These are phyloP conservation scores for Guadua angustifolia DNA, from an alignment of 176 grass and related monocot genomes.

Conservation along the genomic window DNA sequence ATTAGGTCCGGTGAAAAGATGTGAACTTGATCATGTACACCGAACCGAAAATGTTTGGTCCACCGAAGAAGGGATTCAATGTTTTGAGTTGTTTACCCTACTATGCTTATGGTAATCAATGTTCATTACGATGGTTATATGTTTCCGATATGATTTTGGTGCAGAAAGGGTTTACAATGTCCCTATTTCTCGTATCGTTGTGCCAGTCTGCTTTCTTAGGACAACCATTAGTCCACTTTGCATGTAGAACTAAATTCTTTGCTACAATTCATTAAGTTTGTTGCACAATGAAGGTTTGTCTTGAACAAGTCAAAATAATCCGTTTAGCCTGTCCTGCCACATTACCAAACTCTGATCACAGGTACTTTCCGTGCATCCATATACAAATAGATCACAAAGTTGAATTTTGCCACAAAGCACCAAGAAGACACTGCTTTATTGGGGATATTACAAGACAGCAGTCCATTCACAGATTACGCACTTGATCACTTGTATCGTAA, in stretches of 20 bases:
- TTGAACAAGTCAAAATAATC: conserved; percentile 2
- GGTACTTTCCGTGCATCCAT: neutral
- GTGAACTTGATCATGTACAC: no score
- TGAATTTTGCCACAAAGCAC: neutral
- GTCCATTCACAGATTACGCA: neutral
- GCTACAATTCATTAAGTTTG: neutral
- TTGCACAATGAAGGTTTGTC: neutral
- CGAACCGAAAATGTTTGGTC: no score
- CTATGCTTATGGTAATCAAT: no score
- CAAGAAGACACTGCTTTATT: neutral
- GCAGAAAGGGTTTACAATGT: no score
- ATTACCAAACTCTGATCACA: neutral
- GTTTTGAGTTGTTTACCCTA: no score
- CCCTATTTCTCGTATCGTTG: no score
- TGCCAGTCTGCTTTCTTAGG: no score
- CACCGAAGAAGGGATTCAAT: no score
- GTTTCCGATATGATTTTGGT: no score
- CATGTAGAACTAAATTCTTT: neutral
- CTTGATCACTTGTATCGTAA: neutral
- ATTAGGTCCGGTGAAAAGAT: no score
- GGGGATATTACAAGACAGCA: neutral
- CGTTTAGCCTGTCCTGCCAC: neutral
- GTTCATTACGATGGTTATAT: no score
- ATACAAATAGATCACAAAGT: neutral
- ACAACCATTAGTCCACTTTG: neutral